Evolutionary conservation across 2,329 filamentous ascomycete genomes (phyloP).

Genomic region (Zopfia rhizophila): DNA sequence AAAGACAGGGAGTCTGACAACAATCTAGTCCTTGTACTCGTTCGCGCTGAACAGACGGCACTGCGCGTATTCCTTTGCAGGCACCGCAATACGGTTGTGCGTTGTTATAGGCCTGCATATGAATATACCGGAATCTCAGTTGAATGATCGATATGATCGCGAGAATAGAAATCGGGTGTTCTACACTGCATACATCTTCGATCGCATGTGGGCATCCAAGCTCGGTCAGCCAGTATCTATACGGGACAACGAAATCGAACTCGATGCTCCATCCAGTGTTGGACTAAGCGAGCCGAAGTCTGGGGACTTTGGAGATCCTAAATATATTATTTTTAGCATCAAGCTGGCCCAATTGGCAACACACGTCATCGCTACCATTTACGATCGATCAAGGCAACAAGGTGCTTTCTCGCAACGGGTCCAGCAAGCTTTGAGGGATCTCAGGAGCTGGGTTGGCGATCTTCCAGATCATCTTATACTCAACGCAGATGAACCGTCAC

Average conservation of each 20-base stretch:
- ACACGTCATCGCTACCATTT: conserved; percentile 38
- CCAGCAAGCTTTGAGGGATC: conserved; percentile 46
- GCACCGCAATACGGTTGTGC: conserved; percentile 57
- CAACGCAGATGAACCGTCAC: conserved; percentile 34
- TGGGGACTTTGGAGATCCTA: conserved; percentile 48
- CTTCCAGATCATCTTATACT: conserved; percentile 47
- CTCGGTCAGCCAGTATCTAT: conserved; percentile 46
- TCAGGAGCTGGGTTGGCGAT: conserved; percentile 51
- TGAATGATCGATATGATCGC: conserved; percentile 47
- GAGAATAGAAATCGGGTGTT: conserved; percentile 47
- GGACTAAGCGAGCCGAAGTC: conserved; percentile 33
- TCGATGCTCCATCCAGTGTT: conserved; percentile 54
- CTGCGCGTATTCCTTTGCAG: conserved; percentile 56
- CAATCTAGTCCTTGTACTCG: conserved; percentile 56
- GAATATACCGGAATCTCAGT: conserved; percentile 52
- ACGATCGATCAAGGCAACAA: conserved; percentile 38
- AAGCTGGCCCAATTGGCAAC: conserved; percentile 50
- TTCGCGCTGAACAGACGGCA: conserved; percentile 58
- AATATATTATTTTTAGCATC: conserved; percentile 53
- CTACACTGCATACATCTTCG: conserved; percentile 49
- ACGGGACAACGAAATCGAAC: conserved; percentile 50
- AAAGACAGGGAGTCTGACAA: not conserved
- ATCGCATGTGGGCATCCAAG: conserved; percentile 48
- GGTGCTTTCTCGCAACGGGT: conserved; percentile 49
- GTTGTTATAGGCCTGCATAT: conserved; percentile 59